Evolutionary conservation across 2,329 filamentous ascomycete genomes (phyloP).

Genomic region (Bipolaris cookei): DNA sequence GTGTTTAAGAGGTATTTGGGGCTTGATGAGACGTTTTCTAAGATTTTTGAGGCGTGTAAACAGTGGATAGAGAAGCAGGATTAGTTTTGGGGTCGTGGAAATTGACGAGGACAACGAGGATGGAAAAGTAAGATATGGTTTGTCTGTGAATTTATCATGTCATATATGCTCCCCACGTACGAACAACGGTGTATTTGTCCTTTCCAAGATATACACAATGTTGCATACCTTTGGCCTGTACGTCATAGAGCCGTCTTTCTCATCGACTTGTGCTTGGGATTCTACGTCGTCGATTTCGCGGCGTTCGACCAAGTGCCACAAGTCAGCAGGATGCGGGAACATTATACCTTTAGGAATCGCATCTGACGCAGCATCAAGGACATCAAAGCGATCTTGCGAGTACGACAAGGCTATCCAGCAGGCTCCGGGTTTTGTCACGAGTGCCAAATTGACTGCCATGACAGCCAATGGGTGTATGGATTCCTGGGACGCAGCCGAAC

Average conservation of each 20-base stretch:
- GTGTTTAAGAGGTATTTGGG: conserved; percentile 50
- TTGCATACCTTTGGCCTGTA: conserved; percentile 48
- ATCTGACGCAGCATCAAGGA: conserved; percentile 20
- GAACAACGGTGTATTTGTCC: conserved; percentile 42
- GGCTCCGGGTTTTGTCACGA: conserved; percentile 45
- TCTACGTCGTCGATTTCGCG: conserved; percentile 39
- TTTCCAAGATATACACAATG: conserved; percentile 50
- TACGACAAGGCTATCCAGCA: conserved; percentile 52
- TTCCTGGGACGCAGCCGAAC: conserved; percentile 14
- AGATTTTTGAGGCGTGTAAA: conserved; percentile 50
- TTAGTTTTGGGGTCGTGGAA: conserved; percentile 9
- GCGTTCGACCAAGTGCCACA: conserved; percentile 49
- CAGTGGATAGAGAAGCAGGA: conserved; percentile 51
- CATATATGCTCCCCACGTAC: conserved; percentile 19
- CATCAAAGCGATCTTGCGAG: conserved; percentile 50
- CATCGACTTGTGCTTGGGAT: conserved; percentile 17
- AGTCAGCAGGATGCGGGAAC: conserved; percentile 46
- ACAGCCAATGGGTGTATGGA: conserved; percentile 48
- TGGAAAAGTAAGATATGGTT: neutral
- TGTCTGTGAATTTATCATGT: neutral
- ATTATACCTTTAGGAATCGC: conserved; percentile 35
- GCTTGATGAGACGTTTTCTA: conserved; percentile 47
- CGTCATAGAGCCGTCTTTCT: conserved; percentile 21
- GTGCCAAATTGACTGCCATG: conserved; percentile 50
- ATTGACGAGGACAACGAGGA: neutral